Percentiles rank a stretch among this genome's conserved stretches.
Conservation (phyloP, 257 asterid species). For the Nicotiana tabacum region DNA sequence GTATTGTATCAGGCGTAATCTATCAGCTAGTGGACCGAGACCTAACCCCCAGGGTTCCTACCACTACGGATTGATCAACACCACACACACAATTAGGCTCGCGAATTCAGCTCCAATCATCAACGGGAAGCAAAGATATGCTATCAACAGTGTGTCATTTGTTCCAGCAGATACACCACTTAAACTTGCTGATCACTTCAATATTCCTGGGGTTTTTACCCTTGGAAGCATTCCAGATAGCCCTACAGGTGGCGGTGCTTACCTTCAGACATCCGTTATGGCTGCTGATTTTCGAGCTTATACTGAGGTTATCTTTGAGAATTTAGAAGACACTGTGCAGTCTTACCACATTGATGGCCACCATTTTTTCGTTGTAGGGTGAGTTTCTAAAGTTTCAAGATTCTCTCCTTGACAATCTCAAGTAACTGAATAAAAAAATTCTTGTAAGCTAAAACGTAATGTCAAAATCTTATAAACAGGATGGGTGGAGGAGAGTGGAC, state of each 20-base stretch:
- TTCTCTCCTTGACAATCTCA: background rate
- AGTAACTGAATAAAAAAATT: background rate
- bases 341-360: conserved; percentile 17
- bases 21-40: conserved; percentile 34
- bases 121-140: conserved; percentile 27
- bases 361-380: conserved; percentile 15
- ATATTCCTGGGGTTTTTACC: conserved; percentile 27
- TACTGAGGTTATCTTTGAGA: conserved; percentile 27
- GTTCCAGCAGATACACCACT: conserved; percentile 32
- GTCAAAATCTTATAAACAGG: conserved; percentile 15
- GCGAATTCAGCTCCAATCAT: conserved; percentile 27
- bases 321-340: conserved; percentile 22
- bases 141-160: conserved; percentile 29
- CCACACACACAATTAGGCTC: conserved; percentile 25
- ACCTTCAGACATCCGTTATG: conserved; percentile 34
- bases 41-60: conserved; percentile 36
- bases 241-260: conserved; percentile 21
- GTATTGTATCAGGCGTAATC: conserved; percentile 21
- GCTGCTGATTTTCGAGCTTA: conserved; percentile 31
- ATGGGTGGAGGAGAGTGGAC: conserved; percentile 40
- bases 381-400: background rate
- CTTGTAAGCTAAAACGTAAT: background rate
- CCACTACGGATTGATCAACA: conserved; percentile 28
- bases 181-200: conserved; percentile 33
- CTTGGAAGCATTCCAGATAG: conserved; percentile 24